A percentile compares a stretch with the other conserved stretches of the same genome.
These are phyloP conservation scores for Leccinum uliginosum DNA, from an alignment of 768 basidiomycete species.

Conservation along the genomic window DNA sequence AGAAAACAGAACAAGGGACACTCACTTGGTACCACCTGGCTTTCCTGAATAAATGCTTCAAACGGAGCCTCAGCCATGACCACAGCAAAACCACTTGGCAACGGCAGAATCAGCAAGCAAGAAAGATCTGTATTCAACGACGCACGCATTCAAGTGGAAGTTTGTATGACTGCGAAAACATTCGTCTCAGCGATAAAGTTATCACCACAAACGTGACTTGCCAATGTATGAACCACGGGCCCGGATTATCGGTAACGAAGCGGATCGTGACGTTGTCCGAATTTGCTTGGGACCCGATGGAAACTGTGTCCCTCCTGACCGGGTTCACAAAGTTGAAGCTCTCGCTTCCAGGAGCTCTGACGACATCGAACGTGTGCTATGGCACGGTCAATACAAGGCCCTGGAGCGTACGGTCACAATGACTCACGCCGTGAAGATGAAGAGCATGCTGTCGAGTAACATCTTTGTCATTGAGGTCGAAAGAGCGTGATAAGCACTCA, in stretches of 20 bases:
- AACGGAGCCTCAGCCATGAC: conserved; percentile 20
- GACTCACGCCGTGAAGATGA: conserved; percentile 21
- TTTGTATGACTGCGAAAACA: conserved; percentile 15
- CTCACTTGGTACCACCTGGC: conserved; percentile 14
- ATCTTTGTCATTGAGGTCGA: background rate
- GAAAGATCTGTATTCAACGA: background rate
- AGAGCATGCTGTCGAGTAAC: conserved; percentile 14
- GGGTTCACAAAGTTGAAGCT: conserved; percentile 46
- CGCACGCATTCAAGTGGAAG: conserved; percentile 20
- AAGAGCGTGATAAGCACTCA: conserved; percentile 11
- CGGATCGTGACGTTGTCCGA: conserved; percentile 47
- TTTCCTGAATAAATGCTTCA: conserved; percentile 10
- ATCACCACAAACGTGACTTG: background rate
- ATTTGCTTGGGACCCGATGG: conserved; percentile 26
- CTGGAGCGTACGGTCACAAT: background rate
- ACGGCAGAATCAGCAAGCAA: background rate
- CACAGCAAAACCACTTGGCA: conserved; percentile 17
- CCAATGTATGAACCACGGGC: conserved; percentile 24
- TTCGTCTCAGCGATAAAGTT: background rate
- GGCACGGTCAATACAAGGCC: background rate
- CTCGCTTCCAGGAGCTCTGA: conserved; percentile 37
- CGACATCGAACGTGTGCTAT: conserved; percentile 40
- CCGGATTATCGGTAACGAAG: conserved; percentile 63
- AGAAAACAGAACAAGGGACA: background rate
- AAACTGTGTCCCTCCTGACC: conserved; percentile 48